phyloP scores from a whole-genome alignment of 441 rosid species.

The Pelargonium australe region DNA sequence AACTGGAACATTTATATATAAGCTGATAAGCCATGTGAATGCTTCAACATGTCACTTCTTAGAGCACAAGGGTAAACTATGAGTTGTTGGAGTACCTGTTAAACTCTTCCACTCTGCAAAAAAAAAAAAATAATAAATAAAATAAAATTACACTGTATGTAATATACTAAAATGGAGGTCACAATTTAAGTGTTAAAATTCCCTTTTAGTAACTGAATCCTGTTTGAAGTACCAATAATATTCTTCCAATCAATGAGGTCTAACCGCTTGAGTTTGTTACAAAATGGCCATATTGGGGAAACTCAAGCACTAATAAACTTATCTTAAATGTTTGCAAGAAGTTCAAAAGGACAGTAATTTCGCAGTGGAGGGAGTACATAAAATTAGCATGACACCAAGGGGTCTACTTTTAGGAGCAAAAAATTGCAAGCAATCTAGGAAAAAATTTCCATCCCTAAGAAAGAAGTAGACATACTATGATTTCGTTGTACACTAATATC shows the following conservation, averaged over 20 bases:
- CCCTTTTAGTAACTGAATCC: too few species aligned
- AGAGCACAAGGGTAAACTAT: not conserved
- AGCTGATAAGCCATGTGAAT: not conserved
- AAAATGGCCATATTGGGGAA: not conserved
- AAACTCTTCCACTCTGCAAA: conserved; percentile 84
- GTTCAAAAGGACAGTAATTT: not conserved
- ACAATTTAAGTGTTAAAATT: too few species aligned
- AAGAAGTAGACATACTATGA: conserved; percentile 12
- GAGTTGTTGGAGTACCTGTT: conserved; percentile 51
- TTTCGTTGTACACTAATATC: conserved; percentile 7
- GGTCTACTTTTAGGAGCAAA: not conserved
- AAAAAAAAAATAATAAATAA: conserved; percentile 32
- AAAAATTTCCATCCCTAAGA: not conserved
- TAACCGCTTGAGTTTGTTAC: too few species aligned
- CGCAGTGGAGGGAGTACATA: not conserved
- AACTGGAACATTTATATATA: conserved; percentile 1
- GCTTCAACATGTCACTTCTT: conserved; percentile 12
- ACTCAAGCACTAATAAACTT: not conserved
- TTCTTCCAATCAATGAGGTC: too few species aligned
- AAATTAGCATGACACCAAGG: conserved; percentile 24
- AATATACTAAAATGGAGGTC: not conserved
- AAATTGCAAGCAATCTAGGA: conserved; percentile 1
- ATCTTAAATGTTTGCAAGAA: too few species aligned
- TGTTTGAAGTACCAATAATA: too few species aligned
- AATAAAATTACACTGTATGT: conserved; percentile 9